Evolutionary conservation across 192 early-diverging fungal species (phyloP), one percentile per base, ranked within the genome.

Genomic region (Backusella australiensis): DNA sequence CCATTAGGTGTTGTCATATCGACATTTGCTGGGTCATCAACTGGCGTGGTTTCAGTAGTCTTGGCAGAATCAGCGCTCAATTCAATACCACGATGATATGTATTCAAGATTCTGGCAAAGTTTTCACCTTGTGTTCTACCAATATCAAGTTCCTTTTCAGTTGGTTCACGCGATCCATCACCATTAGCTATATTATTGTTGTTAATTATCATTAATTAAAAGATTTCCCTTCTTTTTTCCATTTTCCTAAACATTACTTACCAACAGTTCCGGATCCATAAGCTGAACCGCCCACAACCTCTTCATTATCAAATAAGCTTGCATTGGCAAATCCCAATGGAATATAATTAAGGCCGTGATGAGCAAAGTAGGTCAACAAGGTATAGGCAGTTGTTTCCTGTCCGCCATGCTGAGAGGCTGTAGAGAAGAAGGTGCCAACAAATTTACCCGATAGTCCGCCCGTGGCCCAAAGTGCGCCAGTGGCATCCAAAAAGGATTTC

Each of bases 341-440:
- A 59, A 94, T 90, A 77, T 85, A 96, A 71, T 87, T 82, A 49
- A 96, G 87, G 52, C 93, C 94, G 76, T 94, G 92, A 81, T 94
- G 93, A 11, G 85, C 89, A 38, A 93, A 84, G 78, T 87, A 85
- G 11, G 91, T 83, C 19, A 95, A 68, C 70, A 92, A 79, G 19
- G 89, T 86, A 1, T 90, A 75, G 26, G 89, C 87, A 4, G 93
- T 94, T 53, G 86, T 86, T 76, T 96, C 94, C 83, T 94, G 93
- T 21, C 93, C 93, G 71, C 93, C 93, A 79, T 91, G 89, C 82
- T 93, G 92, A 63, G 85, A 81, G 6, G 82, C 88, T 23, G 92
- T 93, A 71, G 93, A 92, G 72, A 87, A 89, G 85, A 96, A 96
- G 69, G 86, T 82, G 42, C 92, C 94, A 7, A 82, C 91, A 42